Base-by-base conservation (phyloP, 495 filamentous ascomycete species). In the Sabuloglossum arenarium region DNA sequence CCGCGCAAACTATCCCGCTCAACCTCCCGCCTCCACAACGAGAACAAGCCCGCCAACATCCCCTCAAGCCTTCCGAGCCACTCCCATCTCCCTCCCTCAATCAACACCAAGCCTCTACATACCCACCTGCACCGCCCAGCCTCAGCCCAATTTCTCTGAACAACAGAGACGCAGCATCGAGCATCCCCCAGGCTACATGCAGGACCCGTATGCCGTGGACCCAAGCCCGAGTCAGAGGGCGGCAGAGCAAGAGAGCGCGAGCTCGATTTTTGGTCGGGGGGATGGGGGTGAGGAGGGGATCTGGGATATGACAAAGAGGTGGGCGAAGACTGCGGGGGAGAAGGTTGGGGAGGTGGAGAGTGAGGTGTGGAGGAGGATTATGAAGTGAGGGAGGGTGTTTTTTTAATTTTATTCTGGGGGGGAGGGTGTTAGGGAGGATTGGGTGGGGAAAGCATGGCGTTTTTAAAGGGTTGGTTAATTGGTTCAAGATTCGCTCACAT, bases 361-460 rank as follows among this genome's bases (percentile, higher is more conserved):
- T 58, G 78, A 80, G 69, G 75, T 84, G n/a, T 86, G 84, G 82
- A 81, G 70, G 68, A 72, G 72, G 64, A 39, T 39, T 39, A 39
- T 9, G 2, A 39, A 39, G 34, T 39, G 12, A 39, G 14, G 12
- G 34, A 3, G 3, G 6, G 8, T 2, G 6, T 8, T 16, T 16
- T 39, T 39, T 39, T n/a, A n/a, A n/a, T n/a, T n/a, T n/a, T n/a
- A n/a, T n/a, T n/a, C n/a, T n/a, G n/a, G n/a, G n/a, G n/a, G n/a
- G n/a, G n/a, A n/a, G n/a, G n/a, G n/a, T n/a, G n/a, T n/a, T n/a
- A n/a, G n/a, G n/a, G n/a, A n/a, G n/a, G n/a, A n/a, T n/a, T n/a
- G n/a, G n/a, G n/a, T n/a, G n/a, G n/a, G n/a, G n/a, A n/a, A n/a
- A n/a, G n/a, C n/a, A n/a, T n/a, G n/a, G n/a, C n/a, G n/a, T n/a